A percentile compares a stretch with the other conserved stretches of the same genome.
These are phyloP conservation scores for Ganoderma lucidum DNA, from an alignment of 1,284 basidiomycete genomes.

Conservation along the genomic window DNA sequence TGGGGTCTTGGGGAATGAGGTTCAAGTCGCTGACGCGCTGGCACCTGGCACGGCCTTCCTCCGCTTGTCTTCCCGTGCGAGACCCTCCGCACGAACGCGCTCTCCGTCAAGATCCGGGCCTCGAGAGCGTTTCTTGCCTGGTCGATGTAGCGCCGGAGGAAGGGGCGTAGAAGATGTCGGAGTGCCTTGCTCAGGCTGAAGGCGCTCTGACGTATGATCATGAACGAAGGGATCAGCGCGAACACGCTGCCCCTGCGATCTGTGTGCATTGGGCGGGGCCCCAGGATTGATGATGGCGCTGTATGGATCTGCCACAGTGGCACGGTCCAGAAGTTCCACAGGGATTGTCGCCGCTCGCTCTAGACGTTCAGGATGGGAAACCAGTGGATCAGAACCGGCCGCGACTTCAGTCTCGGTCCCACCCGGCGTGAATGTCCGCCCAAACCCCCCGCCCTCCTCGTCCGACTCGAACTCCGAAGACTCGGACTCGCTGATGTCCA, in stretches of 20 bases:
- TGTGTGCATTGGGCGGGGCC: too few relatives aligned
- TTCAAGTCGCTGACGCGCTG: not conserved
- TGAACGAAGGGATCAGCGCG: not conserved
- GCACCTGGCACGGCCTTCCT: not conserved
- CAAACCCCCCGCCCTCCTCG: not conserved
- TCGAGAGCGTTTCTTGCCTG: not conserved
- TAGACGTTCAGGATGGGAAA: not conserved
- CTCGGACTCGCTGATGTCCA: conserved; percentile 6
- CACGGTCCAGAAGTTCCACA: not conserved
- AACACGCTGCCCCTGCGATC: not conserved
- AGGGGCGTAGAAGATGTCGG: not conserved
- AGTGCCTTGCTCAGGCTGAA: not conserved
- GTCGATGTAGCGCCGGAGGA: not conserved
- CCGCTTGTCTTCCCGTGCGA: not conserved
- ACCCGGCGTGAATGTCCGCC: not conserved
- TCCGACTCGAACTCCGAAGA: not conserved
- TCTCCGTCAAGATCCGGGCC: not conserved
- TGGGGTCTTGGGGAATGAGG: not conserved
- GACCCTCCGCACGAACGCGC: not conserved
- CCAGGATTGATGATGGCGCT: too few relatives aligned
- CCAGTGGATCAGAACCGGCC: not conserved
- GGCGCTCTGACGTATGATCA: not conserved
- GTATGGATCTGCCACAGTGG: not conserved
- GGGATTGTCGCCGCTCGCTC: not conserved
- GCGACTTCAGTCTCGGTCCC: not conserved